Base-by-base conservation (phyloP, 129 eudicot species). In the Daucus carota region DNA sequence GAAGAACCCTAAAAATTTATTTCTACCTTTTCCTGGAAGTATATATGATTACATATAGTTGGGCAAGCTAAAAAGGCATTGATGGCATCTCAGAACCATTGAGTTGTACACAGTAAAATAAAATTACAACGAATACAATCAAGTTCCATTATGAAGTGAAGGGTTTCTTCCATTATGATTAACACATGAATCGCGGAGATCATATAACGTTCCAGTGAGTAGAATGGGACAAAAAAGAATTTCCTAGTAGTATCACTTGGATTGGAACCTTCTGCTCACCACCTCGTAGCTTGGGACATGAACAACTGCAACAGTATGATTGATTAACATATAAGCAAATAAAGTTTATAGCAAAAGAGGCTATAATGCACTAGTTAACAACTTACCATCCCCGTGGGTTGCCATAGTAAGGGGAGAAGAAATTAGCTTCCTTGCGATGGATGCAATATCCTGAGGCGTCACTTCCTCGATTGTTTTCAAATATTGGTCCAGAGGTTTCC, bases 351-450 rank as follows among this genome's bases (percentile, higher is more conserved):
- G 63, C 15, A 54, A 46, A 46, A n/a, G 28, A 22, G 31, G 24
- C 63, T n/a, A 11, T n/a, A 8, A n/a, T 54, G n/a, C 31, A 54
- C n/a, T 5, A 31, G n/a, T 11, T 68, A 40, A 34, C 46, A 71
- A 28, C 26, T 82, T 94, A 94, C 98, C 96, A 62, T 91, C 93
- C 80, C 98, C 98, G 40, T 89, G 86, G 77, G 97, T 91, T 67
- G 98, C 98, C 98, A 94, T 89, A 76, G 98, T 91, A 77, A 94
- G 97, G 67, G 98, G 98, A 26, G 97, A 89, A 3, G 88, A 81
- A 75, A 94, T 69, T 75, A 94, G 96, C 86, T 89, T 94, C 75
- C 85, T 78, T 0, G 86, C 88, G 33, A 87, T 74, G 52, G 90
- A 83, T 75, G 93, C 54, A 62, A 94, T 94, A 82, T 94, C 98